Evolutionary conservation across 2,329 filamentous ascomycete genomes (phyloP).

Genomic region (Cercospora sesami): DNA sequence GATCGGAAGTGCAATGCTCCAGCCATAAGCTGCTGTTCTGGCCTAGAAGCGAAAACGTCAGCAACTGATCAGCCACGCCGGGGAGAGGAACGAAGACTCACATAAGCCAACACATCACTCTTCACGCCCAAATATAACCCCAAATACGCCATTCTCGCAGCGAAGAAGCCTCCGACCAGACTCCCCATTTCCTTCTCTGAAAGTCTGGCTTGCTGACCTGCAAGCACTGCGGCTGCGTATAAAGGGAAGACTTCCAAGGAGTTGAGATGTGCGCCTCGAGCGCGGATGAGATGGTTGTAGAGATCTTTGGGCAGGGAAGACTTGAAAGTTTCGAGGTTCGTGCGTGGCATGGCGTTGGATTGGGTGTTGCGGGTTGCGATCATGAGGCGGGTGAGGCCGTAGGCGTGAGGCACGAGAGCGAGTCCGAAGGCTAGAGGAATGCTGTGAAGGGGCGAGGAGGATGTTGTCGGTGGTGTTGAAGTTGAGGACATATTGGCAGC

Average conservation of each 20-base stretch:
- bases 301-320: slow-evolving; percentile 25
- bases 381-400: slow-evolving; percentile 30
- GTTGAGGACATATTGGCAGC: not conserved
- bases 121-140: slow-evolving; percentile 29
- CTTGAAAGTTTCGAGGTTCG: slow-evolving; percentile 33
- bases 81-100: not conserved
- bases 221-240: slow-evolving; percentile 42
- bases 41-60: slow-evolving; percentile 13
- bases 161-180: slow-evolving; percentile 28
- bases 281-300: slow-evolving; percentile 31
- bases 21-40: slow-evolving; percentile 30
- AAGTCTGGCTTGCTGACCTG: slow-evolving; percentile 28
- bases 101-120: slow-evolving; percentile 27
- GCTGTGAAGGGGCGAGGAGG: not conserved
- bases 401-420: slow-evolving; percentile 30
- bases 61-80: not conserved
- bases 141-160: slow-evolving; percentile 28
- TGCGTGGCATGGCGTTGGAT: slow-evolving; percentile 31
- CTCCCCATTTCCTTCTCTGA: slow-evolving; percentile 28
- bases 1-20: slow-evolving; percentile 32
- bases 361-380: slow-evolving; percentile 28
- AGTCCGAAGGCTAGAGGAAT: slow-evolving; percentile 29
- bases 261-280: slow-evolving; percentile 47
- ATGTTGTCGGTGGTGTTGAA: not conserved
- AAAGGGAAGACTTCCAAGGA: slow-evolving; percentile 48